A percentile compares a stretch with the other conserved stretches of the same genome.
phyloP scores from a whole-genome alignment of 2,329 filamentous ascomycete species.

The Pseudogymnoascus sp. region DNA sequence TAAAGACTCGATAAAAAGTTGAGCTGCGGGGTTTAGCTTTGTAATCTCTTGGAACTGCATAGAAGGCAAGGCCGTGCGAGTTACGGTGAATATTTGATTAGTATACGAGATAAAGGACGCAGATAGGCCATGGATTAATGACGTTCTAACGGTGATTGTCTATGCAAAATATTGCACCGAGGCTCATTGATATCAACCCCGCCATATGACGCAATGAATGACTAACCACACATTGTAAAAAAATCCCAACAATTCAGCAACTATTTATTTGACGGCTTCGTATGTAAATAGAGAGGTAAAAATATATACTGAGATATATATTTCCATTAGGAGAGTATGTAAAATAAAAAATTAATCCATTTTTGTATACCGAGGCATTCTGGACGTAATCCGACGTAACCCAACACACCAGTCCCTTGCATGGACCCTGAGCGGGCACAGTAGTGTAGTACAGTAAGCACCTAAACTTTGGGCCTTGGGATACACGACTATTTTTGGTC shows the following conservation, averaged over 20 bases:
- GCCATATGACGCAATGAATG: constrained; percentile 3
- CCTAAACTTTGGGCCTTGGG: background rate
- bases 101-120: background rate
- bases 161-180: background rate
- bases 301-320: background rate
- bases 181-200: background rate
- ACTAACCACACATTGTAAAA: background rate
- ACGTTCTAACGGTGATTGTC: background rate
- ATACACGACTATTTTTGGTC: background rate
- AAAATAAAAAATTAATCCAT: background rate
- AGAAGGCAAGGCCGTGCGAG: background rate
- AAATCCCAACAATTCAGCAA: background rate
- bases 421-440: background rate
- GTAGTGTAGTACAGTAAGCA: background rate
- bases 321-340: background rate
- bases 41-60: background rate
- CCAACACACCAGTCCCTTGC: background rate
- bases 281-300: background rate
- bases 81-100: background rate
- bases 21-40: background rate
- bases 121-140: background rate
- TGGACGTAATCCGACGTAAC: background rate
- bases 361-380: background rate
- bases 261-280: background rate
- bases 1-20: background rate